phyloP scores from a whole-genome alignment of 495 filamentous ascomycete species.

The Delitschia confertaspora region DNA sequence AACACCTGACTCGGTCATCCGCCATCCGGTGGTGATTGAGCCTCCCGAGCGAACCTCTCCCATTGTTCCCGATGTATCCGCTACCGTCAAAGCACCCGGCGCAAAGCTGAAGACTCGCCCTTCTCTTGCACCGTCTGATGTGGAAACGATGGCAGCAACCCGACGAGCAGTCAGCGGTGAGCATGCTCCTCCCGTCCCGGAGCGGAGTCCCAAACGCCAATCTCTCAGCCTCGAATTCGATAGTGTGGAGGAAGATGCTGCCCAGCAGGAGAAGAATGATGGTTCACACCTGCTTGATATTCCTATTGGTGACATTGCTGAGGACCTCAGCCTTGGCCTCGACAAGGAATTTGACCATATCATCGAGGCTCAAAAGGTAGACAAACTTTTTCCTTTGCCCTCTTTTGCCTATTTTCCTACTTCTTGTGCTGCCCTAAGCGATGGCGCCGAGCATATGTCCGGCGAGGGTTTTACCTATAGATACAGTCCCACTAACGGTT shows the following conservation, averaged over 20 bases:
- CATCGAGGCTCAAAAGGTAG: constrained; percentile 96
- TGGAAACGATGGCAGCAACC: constrained; percentile 77
- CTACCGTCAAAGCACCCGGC: constrained; percentile 84
- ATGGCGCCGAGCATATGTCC: constrained; percentile 20
- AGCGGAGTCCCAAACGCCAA: constrained; percentile 27
- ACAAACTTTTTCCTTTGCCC: constrained; percentile 42
- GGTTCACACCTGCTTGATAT: constrained; percentile 53
- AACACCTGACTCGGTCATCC: constrained; percentile 91
- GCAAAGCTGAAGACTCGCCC: constrained; percentile 83
- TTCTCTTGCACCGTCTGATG: constrained; percentile 75
- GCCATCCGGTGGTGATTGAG: constrained; percentile 50
- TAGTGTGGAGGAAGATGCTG: constrained; percentile 16
- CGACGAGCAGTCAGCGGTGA: constrained; percentile 72
- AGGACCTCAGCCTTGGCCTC: constrained; percentile 69
- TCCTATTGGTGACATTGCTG: constrained; percentile 41
- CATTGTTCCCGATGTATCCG: constrained; percentile 68
- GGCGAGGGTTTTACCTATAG: constrained; percentile 30
- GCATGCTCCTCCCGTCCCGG: constrained; percentile 31
- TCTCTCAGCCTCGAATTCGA: constrained; percentile 24
- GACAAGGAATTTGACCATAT: constrained; percentile 91
- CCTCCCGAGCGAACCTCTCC: constrained; percentile 38
- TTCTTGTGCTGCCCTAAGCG: constrained; percentile 8
- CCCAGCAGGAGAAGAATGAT: constrained; percentile 2
- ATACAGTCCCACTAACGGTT: constrained; percentile 28
- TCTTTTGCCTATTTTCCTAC: constrained; percentile 25